Evolutionary conservation across 2,329 filamentous ascomycete genomes (phyloP), one percentile per base, ranked within the genome.

Genomic region (Chrysoporthe deuterocubensis): DNA sequence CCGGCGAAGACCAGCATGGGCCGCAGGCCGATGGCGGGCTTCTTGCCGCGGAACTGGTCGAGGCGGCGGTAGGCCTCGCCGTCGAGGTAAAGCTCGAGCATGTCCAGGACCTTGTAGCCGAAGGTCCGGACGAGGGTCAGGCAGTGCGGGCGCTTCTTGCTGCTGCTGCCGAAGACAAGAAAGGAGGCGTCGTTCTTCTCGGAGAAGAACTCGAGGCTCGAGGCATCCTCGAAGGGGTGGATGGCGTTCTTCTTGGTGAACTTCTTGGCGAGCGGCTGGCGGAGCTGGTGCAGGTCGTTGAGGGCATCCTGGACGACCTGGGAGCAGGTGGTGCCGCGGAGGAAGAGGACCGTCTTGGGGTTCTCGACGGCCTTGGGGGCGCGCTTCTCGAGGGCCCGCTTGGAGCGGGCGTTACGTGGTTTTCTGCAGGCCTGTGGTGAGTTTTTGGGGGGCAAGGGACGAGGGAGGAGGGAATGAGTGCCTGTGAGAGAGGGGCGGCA

Each of bases 221-320:
- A 85, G 71, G 92, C 83, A 78, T 96, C 94, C 79, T 97, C 95
- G 80, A 99, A 99, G 2, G 96, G 96, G 80, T 96, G 94, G 74
- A 97, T 91, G 73, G 89, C 86, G 81, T 99, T 99, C 84, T 98
- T 98, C 87, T 98, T 99, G 81, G 89, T 92, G 83, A 99, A 97
- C 73, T 94, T 94, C 80, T 96, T 91, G 71, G 90, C 90, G 70
- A 95, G 86, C 2, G 94, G 94, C 75, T 92, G 90, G 74, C 95
- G 94, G 76, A 99, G 85, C 61, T 92, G 87, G 80, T 93, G 88
- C 67, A 99, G 87, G 75, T 97, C 96, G 73, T 89, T 91, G 70
- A 97, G 84, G 67, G 93, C 92, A 74, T 95, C 90, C 80, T 96
- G 90, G 67, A 94, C 85, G 61, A 96, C 83, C 75, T 95, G 90